These are phyloP conservation scores for Detonula confervacea DNA, from an alignment of 352 stramenopile genomes.

Conservation along the genomic window DNA sequence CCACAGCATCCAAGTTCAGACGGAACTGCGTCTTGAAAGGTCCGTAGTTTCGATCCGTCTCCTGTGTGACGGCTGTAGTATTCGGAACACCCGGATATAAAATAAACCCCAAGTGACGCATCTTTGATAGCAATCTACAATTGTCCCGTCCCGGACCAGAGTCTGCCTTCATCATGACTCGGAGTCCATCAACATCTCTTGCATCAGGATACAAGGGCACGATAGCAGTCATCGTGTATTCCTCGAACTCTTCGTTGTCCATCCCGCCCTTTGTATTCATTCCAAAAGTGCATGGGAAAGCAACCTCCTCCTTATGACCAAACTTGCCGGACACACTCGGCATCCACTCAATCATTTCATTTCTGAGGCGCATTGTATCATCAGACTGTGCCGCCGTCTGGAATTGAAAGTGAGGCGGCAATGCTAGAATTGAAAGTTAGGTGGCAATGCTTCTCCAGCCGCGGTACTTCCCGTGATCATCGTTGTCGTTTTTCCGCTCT, in stretches of 20 bases:
- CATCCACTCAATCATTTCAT: background rate
- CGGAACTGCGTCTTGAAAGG: conserved; percentile 24
- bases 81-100: conserved; percentile 47
- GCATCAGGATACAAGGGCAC: conserved; percentile 24
- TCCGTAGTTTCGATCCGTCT: conserved; percentile 34
- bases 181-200: conserved; percentile 8
- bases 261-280: conserved; percentile 49
- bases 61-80: conserved; percentile 38
- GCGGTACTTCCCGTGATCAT: conserved; percentile 31
- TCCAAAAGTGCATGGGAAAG: conserved; percentile 4
- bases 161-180: conserved; percentile 36
- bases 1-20: conserved; percentile 2
- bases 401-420: conserved; percentile 30
- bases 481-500: conserved; percentile 10
- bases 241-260: conserved; percentile 30
- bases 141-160: conserved; percentile 24
- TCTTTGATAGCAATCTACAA: background rate
- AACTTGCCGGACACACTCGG: conserved; percentile 13
- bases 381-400: conserved; percentile 12
- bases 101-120: conserved; percentile 23
- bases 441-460: conserved; percentile 23
- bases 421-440: conserved; percentile 28
- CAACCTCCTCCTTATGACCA: conserved; percentile 5
- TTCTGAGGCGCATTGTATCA: conserved; percentile 3
- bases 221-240: conserved; percentile 20